These are phyloP conservation scores for Centrapalus pauciflorus DNA, from an alignment of 129 eudicot species.

Conservation along the genomic window DNA sequence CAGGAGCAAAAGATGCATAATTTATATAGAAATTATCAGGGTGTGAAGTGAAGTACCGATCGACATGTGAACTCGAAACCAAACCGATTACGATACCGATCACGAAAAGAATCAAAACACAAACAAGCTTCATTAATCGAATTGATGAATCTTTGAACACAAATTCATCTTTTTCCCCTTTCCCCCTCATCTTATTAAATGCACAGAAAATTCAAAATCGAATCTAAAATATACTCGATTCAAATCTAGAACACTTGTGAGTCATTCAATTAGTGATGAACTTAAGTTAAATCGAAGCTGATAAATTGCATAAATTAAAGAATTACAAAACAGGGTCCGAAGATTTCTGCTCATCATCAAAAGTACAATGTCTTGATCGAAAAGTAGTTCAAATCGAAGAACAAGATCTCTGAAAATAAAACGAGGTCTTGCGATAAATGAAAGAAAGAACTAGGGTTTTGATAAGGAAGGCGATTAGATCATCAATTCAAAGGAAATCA, in stretches of 20 bases:
- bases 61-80: slow-evolving; percentile 63
- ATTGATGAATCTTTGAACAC: slow-evolving; percentile 52
- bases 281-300: not conserved
- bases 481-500: no score
- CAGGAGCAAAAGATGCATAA: slow-evolving; percentile 28
- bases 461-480: not conserved
- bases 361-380: slow-evolving; percentile 2
- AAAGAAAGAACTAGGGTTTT: slow-evolving; percentile 14
- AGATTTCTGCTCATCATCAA: not conserved
- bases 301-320: not conserved
- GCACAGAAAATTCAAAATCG: not conserved
- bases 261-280: not conserved
- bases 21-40: slow-evolving; percentile 31
- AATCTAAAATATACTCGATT: not conserved
- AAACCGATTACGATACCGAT: slow-evolving; percentile 69
- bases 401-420: not conserved
- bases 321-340: not conserved
- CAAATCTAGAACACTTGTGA: not conserved
- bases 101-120: slow-evolving; percentile 53
- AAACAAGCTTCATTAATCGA: slow-evolving; percentile 42
- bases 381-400: not conserved
- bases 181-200: slow-evolving; percentile 41
- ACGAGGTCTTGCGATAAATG: not conserved
- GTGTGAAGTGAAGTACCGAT: slow-evolving; percentile 47
- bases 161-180: slow-evolving; percentile 57